Conservation (phyloP, 805 yeast genomes). For the Kodamaea nitidulidarum region DNA sequence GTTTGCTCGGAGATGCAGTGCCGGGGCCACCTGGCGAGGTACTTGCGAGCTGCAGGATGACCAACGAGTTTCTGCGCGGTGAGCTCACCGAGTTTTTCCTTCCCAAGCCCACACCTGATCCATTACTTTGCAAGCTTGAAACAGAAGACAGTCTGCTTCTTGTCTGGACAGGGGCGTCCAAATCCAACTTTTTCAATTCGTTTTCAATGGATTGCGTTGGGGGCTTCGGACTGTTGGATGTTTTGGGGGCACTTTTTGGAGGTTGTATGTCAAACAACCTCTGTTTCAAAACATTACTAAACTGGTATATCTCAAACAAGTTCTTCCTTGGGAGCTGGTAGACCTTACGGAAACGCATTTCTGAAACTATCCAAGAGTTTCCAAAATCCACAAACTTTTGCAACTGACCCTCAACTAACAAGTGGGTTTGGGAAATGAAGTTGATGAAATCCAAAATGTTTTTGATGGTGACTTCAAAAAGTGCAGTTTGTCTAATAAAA, state of each 20-base stretch:
- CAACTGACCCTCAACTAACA: conserved; percentile 26
- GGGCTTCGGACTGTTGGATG: conserved; percentile 1
- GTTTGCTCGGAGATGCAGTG: conserved; percentile 5
- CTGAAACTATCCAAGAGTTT: conserved; percentile 40
- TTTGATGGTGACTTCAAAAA: conserved; percentile 31
- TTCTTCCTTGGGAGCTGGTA: conserved; percentile 26
- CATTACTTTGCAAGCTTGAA: conserved; percentile 20
- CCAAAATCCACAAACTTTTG: conserved; percentile 35
- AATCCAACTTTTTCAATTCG: conserved; percentile 16
- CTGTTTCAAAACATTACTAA: conserved; percentile 4
- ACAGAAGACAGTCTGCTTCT: conserved; percentile 27
- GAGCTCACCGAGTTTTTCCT: conserved; percentile 19
- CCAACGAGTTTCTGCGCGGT: conserved; percentile 14
- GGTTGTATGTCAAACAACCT: conserved; percentile 4
- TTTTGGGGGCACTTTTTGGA: conserved; percentile 1
- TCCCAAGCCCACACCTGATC: conserved; percentile 11
- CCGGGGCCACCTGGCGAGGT: not conserved
- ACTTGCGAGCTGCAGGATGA: not conserved
- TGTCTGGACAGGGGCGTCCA: conserved; percentile 3
- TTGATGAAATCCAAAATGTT: conserved; percentile 37
- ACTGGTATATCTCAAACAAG: conserved; percentile 18
- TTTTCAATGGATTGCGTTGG: conserved; percentile 6
- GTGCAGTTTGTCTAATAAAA: conserved; percentile 40
- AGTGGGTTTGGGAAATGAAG: conserved; percentile 38
- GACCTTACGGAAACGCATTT: conserved; percentile 37